Base-by-base conservation (phyloP, 2,329 filamentous ascomycete species). In the Aspergillus arachidicola region DNA sequence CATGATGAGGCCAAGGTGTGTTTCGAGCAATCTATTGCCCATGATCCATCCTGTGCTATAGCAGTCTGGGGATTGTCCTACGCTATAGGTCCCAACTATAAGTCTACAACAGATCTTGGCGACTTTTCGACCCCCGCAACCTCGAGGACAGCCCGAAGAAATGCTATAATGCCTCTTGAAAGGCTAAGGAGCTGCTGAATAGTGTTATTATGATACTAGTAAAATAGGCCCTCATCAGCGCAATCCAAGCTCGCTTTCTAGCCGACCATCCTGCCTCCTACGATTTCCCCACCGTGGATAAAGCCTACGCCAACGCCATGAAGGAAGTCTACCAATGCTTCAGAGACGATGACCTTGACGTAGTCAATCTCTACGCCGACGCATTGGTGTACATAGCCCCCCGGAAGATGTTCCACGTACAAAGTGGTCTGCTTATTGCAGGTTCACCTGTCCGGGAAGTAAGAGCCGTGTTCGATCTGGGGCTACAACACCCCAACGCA, bases 71-170 rank as follows among this genome's bases (percentile, higher is more conserved):
- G 77, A 2, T 66, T 78, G 16, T 76, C 91, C 0, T 92, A 90
- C 71, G 81, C 88, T 1, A 77, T 91, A 0, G 91, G 91, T 0
- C 91, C 91, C 3, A 93, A 93, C 71, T 89, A n/a, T n/a, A n/a
- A n/a, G n/a, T n/a, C n/a, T n/a, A 91, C 75, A 91, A 93, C 79
- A 92, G 93, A 71, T 87, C 90, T 0, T 93, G 91, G 91, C 83
- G 86, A 23, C 81, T 87, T 16, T 93, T 93, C 66, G 89, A 90
- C 60, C 76, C 82, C 1, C 76, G 81, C 1, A 91, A 93, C 67
- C 81, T 89, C 2, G 75, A 79, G 11, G 74, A 19, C 4, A 57
- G 81, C 2, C 76, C 89, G 9, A 43, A 32, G 57, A 48, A 11
- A 43, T 60, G 21, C 21, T 43, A n/a, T n/a, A 50, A 30, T 46